phyloP scores from a whole-genome alignment of 2,329 filamentous ascomycete species.

The Beauveria sp. region DNA sequence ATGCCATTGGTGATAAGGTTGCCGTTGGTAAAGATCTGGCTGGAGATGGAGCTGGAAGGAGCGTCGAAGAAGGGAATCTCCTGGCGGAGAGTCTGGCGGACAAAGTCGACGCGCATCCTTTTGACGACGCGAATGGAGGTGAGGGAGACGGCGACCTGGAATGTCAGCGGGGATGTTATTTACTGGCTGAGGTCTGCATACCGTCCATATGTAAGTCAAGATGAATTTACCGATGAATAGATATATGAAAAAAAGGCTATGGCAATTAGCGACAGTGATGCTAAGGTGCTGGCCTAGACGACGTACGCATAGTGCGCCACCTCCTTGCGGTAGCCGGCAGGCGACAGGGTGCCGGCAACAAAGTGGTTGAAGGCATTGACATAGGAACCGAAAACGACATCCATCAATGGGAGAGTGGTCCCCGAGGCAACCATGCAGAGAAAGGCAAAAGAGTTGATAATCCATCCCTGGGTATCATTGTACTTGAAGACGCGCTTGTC shows the following conservation, averaged over 20 bases:
- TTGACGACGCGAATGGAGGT: conserved; percentile 31
- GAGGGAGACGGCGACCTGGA: conserved; percentile 28
- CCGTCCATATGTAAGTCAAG: conserved; percentile 47
- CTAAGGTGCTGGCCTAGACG: not conserved
- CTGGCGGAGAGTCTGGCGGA: conserved; percentile 35
- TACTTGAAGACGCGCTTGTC: conserved; percentile 31
- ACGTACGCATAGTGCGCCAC: conserved; percentile 39
- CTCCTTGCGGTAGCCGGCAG: conserved; percentile 40
- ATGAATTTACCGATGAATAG: conserved; percentile 48
- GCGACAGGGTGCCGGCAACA: conserved; percentile 34
- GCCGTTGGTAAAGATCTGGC: conserved; percentile 40
- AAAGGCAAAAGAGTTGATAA: conserved; percentile 27
- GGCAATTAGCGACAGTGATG: not conserved
- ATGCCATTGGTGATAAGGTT: conserved; percentile 38
- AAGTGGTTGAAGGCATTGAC: conserved; percentile 52
- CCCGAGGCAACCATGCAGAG: conserved; percentile 31
- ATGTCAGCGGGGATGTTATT: not conserved
- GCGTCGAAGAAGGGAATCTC: conserved; percentile 50
- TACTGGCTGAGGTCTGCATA: conserved; percentile 19
- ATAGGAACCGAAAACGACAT: conserved; percentile 48
- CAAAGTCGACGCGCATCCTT: conserved; percentile 29
- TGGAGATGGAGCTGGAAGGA: conserved; percentile 34
- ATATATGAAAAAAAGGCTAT: conserved; percentile 49
- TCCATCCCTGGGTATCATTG: conserved; percentile 30
- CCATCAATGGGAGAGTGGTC: conserved; percentile 45